Conservation (phyloP, 495 filamentous ascomycete species). For the Penicillium malachiteum region DNA sequence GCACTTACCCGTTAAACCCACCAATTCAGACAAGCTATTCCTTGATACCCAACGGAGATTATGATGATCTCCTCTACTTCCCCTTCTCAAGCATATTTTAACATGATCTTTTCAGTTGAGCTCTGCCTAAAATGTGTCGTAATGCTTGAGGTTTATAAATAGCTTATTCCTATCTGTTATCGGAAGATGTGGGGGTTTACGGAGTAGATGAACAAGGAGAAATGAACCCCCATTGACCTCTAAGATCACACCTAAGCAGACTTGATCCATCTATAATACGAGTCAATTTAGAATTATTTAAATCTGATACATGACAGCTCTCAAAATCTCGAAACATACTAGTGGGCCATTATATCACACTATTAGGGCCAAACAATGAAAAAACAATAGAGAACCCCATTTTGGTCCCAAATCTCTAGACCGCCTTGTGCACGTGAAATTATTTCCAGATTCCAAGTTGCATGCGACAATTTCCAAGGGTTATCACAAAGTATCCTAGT, state of each 20-base stretch:
- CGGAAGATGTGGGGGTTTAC: background rate
- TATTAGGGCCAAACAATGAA: slow-evolving; percentile 1
- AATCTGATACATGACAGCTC: too few relatives aligned
- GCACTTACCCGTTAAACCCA: background rate
- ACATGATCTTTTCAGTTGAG: too few relatives aligned
- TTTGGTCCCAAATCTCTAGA: slow-evolving; percentile 10
- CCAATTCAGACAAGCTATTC: background rate
- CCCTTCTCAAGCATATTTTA: too few relatives aligned
- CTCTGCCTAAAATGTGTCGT: background rate
- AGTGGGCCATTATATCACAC: background rate
- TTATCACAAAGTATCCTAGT: slow-evolving; percentile 1
- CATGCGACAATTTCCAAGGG: background rate
- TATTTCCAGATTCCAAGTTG: slow-evolving; percentile 2
- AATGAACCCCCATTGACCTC: too few relatives aligned
- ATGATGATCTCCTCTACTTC: too few relatives aligned
- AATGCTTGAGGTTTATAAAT: background rate
- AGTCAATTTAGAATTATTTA: too few relatives aligned
- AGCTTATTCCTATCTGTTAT: background rate
- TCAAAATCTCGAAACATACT: too few relatives aligned
- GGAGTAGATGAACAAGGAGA: background rate
- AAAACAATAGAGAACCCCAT: background rate
- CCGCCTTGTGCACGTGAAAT: slow-evolving; percentile 34
- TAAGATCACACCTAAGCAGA: too few relatives aligned
- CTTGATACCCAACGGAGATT: background rate
- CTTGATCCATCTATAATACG: too few relatives aligned